These are phyloP conservation scores for Pseudogymnoascus pannorum DNA, from an alignment of 2,329 filamentous ascomycete species.

Conservation along the genomic window DNA sequence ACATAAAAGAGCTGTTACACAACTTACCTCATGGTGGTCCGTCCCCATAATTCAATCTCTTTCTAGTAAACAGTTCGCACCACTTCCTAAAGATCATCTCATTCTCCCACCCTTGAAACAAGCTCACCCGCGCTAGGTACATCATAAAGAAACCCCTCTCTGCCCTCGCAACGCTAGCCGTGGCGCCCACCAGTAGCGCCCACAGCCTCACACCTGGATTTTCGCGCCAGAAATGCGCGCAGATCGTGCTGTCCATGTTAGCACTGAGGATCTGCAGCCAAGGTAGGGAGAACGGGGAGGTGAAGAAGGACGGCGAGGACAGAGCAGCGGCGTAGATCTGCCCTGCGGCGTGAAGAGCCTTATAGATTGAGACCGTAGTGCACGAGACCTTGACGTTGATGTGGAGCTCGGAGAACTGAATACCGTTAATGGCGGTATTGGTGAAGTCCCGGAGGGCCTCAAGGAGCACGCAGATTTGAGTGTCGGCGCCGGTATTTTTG, in stretches of 20 bases:
- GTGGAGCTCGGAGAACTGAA: slow-evolving; percentile 1
- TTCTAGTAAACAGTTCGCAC: neutral
- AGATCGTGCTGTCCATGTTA: slow-evolving; percentile 10
- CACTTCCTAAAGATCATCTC: neutral
- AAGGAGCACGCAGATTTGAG: neutral
- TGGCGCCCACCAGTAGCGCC: slow-evolving; percentile 14
- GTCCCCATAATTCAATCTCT: neutral
- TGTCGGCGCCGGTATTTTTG: neutral
- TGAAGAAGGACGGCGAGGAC: neutral
- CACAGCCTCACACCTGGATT: slow-evolving; percentile 15
- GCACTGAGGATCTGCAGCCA: slow-evolving; percentile 1
- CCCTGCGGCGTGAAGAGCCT: slow-evolving; percentile 10
- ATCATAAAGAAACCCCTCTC: slow-evolving; percentile 16
- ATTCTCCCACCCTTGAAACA: neutral
- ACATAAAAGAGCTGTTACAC: neutral
- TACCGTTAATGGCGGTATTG: slow-evolving; percentile 8
- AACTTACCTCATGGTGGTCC: neutral
- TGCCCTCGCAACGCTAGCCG: slow-evolving; percentile 11
- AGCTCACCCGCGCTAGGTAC: slow-evolving; percentile 11
- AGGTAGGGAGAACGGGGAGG: slow-evolving; percentile 6
- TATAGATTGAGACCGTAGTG: slow-evolving; percentile 11
- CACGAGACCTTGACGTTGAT: slow-evolving; percentile 10
- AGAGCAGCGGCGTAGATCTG: slow-evolving; percentile 10
- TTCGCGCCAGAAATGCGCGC: slow-evolving; percentile 14
- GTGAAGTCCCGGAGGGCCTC: neutral